Evolutionary conservation across 2,329 filamentous ascomycete genomes (phyloP).

Genomic region (Ophiostoma tasmaniense): DNA sequence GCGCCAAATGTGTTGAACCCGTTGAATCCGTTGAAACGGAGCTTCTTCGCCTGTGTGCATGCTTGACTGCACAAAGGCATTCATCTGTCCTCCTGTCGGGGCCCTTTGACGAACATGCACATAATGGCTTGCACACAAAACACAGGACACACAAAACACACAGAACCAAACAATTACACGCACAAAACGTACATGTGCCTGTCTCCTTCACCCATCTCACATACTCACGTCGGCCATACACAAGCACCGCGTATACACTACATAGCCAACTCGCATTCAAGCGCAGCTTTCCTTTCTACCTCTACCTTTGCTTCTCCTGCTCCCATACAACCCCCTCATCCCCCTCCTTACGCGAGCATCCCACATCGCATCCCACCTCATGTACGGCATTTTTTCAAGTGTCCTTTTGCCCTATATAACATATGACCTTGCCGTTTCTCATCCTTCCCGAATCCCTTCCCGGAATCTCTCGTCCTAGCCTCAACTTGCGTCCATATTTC

Average conservation of each 20-base stretch:
- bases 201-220: neutral
- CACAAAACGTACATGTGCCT: neutral
- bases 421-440: neutral
- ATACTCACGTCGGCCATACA: neutral
- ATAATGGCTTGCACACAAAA: neutral
- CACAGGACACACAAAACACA: neutral
- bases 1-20: neutral
- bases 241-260: neutral
- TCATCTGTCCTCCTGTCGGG: neutral
- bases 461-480: neutral
- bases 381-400: neutral
- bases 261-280: neutral
- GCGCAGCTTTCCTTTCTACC: neutral
- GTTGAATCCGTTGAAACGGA: neutral
- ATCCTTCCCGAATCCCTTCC: neutral
- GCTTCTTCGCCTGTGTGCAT: neutral
- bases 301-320: neutral
- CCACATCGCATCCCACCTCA: conserved; percentile 7
- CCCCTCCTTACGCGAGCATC: conserved; percentile 1
- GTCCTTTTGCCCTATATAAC: conserved; percentile 2
- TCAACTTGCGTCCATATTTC: neutral
- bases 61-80: neutral
- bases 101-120: neutral
- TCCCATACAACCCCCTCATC: neutral
- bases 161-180: neutral